Evolutionary conservation across 2,329 filamentous ascomycete species (phyloP), one percentile per base, ranked within the genome.

Genomic region (Cladorrhinum sp.): DNA sequence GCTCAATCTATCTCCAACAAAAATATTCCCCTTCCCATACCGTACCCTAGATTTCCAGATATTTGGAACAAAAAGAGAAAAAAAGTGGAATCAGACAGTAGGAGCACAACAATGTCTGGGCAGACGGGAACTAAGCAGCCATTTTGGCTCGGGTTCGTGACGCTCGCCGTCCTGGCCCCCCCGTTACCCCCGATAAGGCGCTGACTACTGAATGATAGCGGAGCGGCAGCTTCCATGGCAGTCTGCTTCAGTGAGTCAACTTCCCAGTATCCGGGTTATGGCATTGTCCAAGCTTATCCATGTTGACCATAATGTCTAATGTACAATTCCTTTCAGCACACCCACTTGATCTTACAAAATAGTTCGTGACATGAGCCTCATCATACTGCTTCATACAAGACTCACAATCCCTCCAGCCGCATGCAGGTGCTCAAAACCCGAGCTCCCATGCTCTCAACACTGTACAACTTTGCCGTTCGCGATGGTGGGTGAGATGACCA

Each of bases 181-280:
- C 23, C 52, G 12, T 38, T 52, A 27, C 24, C 24, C 49, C 32
- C 20, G 22, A 25, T 24, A 9, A 18, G 2, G 4, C 41, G 24
- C 27, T 54, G n/a, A 25, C n/a, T 24, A 16, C 36, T 16, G 9
- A 36, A 41, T 23, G n/a, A 38, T 52, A 67, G 65, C 41, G 64
- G 65, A 50, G 65, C 65, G 4, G 65, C 65, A 32, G 65, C 65
- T 25, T 67, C 65, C 20, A 64, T 67, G 61, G 64, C 65, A 50
- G 65, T 67, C 12, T 66, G 65, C 57, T 67, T 67, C 57, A 67
- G 64, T 67, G 62, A 50, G 65, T 64, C n/a, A 24, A 25, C 57
- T 24, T 27, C 53, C 23, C 20, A 16, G 20, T 20, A 4, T 18
- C 16, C 7, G 22, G 20, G 25, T 16, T 2, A 27, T 24, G 49